Conservation (phyloP, 805 yeast species). For the Ogataea pilisensis region DNA sequence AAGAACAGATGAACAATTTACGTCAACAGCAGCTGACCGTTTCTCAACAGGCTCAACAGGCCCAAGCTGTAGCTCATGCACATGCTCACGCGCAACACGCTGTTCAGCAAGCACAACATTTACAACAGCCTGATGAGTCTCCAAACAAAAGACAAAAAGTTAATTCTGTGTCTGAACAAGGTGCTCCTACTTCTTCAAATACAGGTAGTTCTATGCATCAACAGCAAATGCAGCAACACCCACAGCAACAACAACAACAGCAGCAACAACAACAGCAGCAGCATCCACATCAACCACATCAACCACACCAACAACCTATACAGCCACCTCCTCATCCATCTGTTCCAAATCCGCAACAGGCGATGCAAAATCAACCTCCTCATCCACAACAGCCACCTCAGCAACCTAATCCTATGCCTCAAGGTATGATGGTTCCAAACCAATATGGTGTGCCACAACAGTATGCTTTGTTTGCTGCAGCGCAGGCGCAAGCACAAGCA, state of each 20-base stretch:
- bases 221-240: constrained; percentile 7
- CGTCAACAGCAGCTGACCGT: constrained; percentile 26
- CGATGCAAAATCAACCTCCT: constrained; percentile 17
- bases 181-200: background rate
- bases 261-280: constrained; percentile 8
- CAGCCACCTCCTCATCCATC: constrained; percentile 19
- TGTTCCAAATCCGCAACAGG: constrained; percentile 11
- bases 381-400: constrained; percentile 17
- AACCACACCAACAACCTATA: background rate
- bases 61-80: constrained; percentile 14
- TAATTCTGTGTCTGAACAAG: background rate
- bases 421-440: constrained; percentile 27
- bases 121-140: constrained; percentile 4
- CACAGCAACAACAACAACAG: constrained; percentile 11
- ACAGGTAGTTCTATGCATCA: constrained; percentile 1
- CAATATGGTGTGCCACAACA: constrained; percentile 29
- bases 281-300: background rate
- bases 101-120: background rate
- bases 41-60: constrained; percentile 22
- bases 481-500: constrained; percentile 18
- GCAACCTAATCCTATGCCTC: constrained; percentile 24
- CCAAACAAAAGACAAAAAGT: background rate
- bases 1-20: constrained; percentile 25
- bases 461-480: constrained; percentile 26
- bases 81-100: constrained; percentile 22